A percentile compares a stretch with the other conserved stretches of the same genome.
Evolutionary conservation across 768 basidiomycete genomes (phyloP).

Genomic region (Piloderma croceum): DNA sequence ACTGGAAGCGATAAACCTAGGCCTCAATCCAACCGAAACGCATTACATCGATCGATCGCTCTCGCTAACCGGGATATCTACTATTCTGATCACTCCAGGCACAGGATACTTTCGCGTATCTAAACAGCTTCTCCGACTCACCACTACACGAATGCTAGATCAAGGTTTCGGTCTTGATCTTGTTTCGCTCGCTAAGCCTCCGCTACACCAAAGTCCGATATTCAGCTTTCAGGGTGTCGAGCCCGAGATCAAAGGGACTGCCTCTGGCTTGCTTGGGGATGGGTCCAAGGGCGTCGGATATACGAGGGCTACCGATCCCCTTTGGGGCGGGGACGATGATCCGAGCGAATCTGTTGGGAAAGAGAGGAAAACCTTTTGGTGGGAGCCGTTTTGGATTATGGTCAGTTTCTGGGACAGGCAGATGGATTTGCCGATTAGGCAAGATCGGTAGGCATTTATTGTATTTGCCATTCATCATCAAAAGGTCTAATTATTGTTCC

Average conservation of each 20-base stretch:
- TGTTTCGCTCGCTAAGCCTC: constrained; percentile 83
- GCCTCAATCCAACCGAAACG: constrained; percentile 86
- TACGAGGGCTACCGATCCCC: constrained; percentile 53
- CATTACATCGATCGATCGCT: constrained; percentile 95
- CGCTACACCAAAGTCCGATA: constrained; percentile 88
- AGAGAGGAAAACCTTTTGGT: constrained; percentile 64
- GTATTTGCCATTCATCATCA: neutral
- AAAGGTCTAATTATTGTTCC: constrained; percentile 6
- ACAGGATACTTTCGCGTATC: constrained; percentile 91
- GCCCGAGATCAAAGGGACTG: constrained; percentile 40
- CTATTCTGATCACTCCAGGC: constrained; percentile 86
- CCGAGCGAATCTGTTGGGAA: constrained; percentile 24
- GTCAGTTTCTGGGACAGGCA: constrained; percentile 85
- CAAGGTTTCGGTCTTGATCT: constrained; percentile 90
- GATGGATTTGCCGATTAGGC: constrained; percentile 76
- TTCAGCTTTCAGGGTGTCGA: constrained; percentile 80
- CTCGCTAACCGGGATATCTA: constrained; percentile 78
- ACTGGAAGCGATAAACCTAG: constrained; percentile 92
- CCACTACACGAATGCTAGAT: constrained; percentile 89
- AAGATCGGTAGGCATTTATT: constrained; percentile 52
- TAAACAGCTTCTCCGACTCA: constrained; percentile 83
- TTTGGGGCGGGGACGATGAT: constrained; percentile 69
- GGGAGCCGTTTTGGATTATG: constrained; percentile 86
- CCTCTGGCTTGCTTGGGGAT: constrained; percentile 2
- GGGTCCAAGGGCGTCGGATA: constrained; percentile 46